Base-by-base conservation (phyloP, 2,329 filamentous ascomycete genomes). In the Aspergillus sp. region DNA sequence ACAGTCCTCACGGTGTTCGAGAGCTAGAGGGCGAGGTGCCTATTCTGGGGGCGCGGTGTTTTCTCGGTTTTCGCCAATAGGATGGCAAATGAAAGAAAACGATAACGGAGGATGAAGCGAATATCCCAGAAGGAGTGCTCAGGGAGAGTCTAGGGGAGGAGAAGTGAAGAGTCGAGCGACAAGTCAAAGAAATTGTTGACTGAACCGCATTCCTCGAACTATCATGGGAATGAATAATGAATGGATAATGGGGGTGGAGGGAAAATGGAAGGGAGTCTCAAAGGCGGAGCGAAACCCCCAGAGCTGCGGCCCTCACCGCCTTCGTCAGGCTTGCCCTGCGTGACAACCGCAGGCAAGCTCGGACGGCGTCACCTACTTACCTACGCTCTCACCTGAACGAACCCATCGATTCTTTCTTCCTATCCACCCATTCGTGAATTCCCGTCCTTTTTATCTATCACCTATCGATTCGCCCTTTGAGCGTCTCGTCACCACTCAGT, bases 321-420 rank as follows among this genome's bases (percentile, higher is more conserved):
- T 66, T 68, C 64, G 62, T 69, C 65, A 66, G 63, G 61, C 52
- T 57, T 63, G 52, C 61, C 16, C 32, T 42, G 34, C 34, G 34
- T 38, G 16, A 38, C 34, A 17, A 38, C 34, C 34, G 14, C 34
- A 61, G 50, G 52, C 41, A 47, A 58, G 52, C 52, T 55, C 56
- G 14, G 47, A 51, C 50, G 50, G 47, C 48, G 50, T 50, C 47
- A 49, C 32, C 50, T 45, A 21, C 17, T 23, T 50, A 13, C 45
- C 45, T 40, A 5, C 47, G 47, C 25, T 46, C 45, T 21, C 17
- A 29, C 25, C 25, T 29, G 5, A 29, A 29, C 25, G 3, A 29
- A 29, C 51, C 31, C 52, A 38, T 38, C 42, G 25, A 54, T 52
- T 53, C 29, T 57, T 25, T 49, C 50, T 45, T 45, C 23, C 40